phyloP scores from a whole-genome alignment of 495 filamentous ascomycete species.

The Evansstolkia leycettana region DNA sequence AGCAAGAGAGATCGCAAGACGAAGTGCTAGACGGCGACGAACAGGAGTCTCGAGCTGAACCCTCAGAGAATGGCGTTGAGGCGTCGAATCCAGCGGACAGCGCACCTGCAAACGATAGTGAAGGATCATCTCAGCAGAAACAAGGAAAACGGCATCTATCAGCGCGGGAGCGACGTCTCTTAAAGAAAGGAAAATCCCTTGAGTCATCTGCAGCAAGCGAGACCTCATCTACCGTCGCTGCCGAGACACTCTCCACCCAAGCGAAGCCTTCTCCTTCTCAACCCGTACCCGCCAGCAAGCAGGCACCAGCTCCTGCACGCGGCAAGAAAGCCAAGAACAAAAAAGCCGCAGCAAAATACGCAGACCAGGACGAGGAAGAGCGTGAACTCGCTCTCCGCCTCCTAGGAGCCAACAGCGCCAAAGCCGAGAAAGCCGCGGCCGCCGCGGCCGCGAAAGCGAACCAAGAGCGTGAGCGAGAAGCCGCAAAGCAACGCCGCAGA shows the following conservation, averaged over 20 bases:
- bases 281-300: constrained; percentile 9
- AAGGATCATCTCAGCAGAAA: constrained; percentile 8
- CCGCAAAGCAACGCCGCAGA: constrained; percentile 55
- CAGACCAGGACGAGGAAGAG: constrained; percentile 89
- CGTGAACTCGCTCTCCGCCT: constrained; percentile 69
- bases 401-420: constrained; percentile 56
- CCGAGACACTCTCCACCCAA: constrained; percentile 1
- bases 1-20: constrained; percentile 16
- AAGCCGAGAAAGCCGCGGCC: constrained; percentile 35
- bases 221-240: constrained; percentile 2
- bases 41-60: constrained; percentile 1
- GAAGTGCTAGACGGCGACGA: constrained; percentile 9
- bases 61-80: constrained; percentile 1
- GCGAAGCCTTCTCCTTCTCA: constrained; percentile 4
- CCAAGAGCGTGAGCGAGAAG: constrained; percentile 49
- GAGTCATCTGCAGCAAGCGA: constrained; percentile 8
- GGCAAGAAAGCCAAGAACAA: constrained; percentile 79
- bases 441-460: constrained; percentile 38
- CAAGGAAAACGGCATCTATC: constrained; percentile 31
- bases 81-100: constrained; percentile 6
- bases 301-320: constrained; percentile 41
- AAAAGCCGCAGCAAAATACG: constrained; percentile 83
- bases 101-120: constrained; percentile 6
- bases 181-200: constrained; percentile 32
- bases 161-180: constrained; percentile 34